Conservation (phyloP, 2,329 filamentous ascomycete species). For the Capronia americana region DNA sequence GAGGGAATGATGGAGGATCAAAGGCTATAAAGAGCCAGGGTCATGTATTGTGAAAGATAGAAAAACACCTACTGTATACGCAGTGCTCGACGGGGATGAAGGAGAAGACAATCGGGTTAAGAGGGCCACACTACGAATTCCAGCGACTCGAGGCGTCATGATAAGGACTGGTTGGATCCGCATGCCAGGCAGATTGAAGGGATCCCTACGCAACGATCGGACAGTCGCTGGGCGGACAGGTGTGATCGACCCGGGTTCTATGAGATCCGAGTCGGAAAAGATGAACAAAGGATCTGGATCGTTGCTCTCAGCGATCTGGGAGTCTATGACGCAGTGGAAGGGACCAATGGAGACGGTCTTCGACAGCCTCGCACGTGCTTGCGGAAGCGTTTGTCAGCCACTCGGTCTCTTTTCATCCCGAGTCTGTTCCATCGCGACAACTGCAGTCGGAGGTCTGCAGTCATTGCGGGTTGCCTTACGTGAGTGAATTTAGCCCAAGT, state of each 20-base stretch:
- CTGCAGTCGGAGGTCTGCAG: background rate
- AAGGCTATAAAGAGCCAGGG: background rate
- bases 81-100: background rate
- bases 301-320: conserved; percentile 2
- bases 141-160: conserved; percentile 13
- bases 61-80: background rate
- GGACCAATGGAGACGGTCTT: conserved; percentile 7
- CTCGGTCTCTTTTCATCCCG: conserved; percentile 22
- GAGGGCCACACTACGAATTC: conserved; percentile 55
- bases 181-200: conserved; percentile 44
- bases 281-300: background rate
- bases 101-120: background rate
- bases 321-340: conserved; percentile 17
- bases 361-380: conserved; percentile 13
- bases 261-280: conserved; percentile 37
- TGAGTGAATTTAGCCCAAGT: background rate
- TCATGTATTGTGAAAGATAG: background rate
- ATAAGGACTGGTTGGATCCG: background rate
- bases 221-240: conserved; percentile 28
- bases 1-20: background rate
- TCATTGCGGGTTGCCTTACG: background rate
- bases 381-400: conserved; percentile 14
- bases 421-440: background rate
- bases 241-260: conserved; percentile 26
- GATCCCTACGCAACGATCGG: conserved; percentile 44